These are phyloP conservation scores for Vinca major DNA, from an alignment of 305 asterid genomes.

Conservation along the genomic window DNA sequence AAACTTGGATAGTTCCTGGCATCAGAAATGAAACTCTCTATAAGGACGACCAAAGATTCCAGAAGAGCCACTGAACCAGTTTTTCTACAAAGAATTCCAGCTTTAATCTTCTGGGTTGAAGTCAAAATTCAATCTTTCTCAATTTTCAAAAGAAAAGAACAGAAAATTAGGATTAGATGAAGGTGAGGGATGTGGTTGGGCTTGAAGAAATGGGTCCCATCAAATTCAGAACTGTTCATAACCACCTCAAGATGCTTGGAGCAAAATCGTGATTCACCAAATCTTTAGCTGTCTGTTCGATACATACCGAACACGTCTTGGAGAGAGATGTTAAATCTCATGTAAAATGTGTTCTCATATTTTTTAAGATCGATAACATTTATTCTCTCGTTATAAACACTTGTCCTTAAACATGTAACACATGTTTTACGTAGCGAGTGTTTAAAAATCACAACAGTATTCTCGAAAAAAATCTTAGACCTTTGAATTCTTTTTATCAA, in stretches of 20 bases:
- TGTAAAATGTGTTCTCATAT: too few relatives aligned
- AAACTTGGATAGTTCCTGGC: constrained; percentile 90
- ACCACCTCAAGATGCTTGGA: constrained; percentile 26
- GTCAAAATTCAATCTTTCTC: constrained; percentile 6
- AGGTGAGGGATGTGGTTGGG: constrained; percentile 38
- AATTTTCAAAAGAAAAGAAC: background rate
- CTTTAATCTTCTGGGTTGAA: constrained; percentile 2
- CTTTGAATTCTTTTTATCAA: too few relatives aligned
- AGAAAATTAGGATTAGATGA: constrained; percentile 24
- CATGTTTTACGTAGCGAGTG: too few relatives aligned
- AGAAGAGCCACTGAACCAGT: background rate
- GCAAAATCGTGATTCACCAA: too few relatives aligned
- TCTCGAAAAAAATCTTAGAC: too few relatives aligned
- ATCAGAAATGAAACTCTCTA: constrained; percentile 26
- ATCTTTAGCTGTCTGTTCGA: too few relatives aligned
- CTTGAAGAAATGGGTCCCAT: constrained; percentile 39
- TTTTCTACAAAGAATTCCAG: background rate
- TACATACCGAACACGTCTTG: too few relatives aligned
- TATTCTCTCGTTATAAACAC: too few relatives aligned
- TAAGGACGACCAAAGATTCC: background rate
- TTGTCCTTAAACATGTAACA: too few relatives aligned
- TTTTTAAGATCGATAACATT: too few relatives aligned
- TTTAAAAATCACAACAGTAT: too few relatives aligned
- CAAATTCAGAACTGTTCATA: constrained; percentile 14
- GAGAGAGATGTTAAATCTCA: too few relatives aligned